These are phyloP conservation scores for Daldinia decipiens DNA, from an alignment of 495 filamentous ascomycete species.

Conservation along the genomic window DNA sequence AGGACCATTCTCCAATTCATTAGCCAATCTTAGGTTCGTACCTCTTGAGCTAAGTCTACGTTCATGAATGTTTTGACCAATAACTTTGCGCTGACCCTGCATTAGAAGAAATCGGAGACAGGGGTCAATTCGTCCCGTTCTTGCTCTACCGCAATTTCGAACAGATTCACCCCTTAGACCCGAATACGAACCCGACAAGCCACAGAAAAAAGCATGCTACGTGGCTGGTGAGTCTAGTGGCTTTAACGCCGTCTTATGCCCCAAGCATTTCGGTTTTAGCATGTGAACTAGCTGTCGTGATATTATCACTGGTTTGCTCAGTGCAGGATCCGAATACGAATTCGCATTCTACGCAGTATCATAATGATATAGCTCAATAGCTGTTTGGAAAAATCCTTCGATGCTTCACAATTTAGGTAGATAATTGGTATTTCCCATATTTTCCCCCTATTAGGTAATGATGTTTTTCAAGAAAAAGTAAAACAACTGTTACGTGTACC, in stretches of 20 bases:
- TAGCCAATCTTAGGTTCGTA: constrained; percentile 28
- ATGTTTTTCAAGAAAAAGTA: neutral
- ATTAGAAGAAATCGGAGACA: constrained; percentile 35
- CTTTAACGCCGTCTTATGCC: neutral
- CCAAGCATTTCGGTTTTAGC: neutral
- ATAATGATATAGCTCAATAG: neutral
- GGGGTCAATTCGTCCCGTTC: constrained; percentile 20
- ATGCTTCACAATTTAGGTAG: neutral
- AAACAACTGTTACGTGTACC: too few relatives aligned
- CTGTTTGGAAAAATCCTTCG: neutral
- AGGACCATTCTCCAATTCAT: constrained; percentile 32
- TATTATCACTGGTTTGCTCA: neutral
- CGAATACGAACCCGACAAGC: constrained; percentile 50
- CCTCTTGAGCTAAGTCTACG: constrained; percentile 16
- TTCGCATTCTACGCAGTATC: constrained; percentile 12
- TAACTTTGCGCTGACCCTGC: constrained; percentile 17
- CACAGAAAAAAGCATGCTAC: constrained; percentile 6
- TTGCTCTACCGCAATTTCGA: constrained; percentile 17
- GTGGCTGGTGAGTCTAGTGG: constrained; percentile 17
- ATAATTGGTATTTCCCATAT: neutral
- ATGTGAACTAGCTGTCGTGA: constrained; percentile 1
- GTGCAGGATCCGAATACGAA: constrained; percentile 37
- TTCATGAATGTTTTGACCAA: constrained; percentile 22
- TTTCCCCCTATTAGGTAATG: neutral
- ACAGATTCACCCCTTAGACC: constrained; percentile 24